Percentiles rank a stretch among this genome's conserved stretches.
Evolutionary conservation across 2,329 filamentous ascomycete genomes (phyloP).

Genomic region (Moelleriella libera): DNA sequence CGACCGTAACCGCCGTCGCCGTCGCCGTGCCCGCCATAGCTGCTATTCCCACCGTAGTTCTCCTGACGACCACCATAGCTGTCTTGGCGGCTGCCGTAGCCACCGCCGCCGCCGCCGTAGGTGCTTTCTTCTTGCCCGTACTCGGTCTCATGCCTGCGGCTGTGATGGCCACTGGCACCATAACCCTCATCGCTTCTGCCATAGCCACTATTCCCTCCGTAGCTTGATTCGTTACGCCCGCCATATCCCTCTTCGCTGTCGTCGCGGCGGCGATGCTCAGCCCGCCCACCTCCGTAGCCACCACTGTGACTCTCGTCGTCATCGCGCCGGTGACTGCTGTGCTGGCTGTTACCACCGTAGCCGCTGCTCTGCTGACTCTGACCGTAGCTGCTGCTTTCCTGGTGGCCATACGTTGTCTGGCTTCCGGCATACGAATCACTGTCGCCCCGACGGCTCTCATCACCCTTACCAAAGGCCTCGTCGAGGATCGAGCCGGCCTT

Average conservation of each 20-base stretch:
- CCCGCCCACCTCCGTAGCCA: slow-evolving; percentile 1
- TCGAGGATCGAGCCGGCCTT: slow-evolving; percentile 55
- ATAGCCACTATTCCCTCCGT: slow-evolving; percentile 2
- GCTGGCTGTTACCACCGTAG: slow-evolving; percentile 39
- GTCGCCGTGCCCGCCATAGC: slow-evolving; percentile 10
- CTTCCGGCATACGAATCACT: slow-evolving; percentile 47
- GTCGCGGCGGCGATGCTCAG: slow-evolving; percentile 1
- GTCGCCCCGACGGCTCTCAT: slow-evolving; percentile 38
- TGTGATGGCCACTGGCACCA: slow-evolving; percentile 7
- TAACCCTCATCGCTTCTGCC: slow-evolving; percentile 8
- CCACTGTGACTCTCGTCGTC: slow-evolving; percentile 11
- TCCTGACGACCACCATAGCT: slow-evolving; percentile 12
- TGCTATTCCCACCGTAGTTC: slow-evolving; percentile 7
- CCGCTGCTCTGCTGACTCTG: slow-evolving; percentile 45
- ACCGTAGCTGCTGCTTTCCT: slow-evolving; percentile 37
- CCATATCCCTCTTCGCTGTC: slow-evolving; percentile 1
- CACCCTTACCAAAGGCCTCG: slow-evolving; percentile 40
- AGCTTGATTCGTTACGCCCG: slow-evolving; percentile 1
- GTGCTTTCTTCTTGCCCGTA: slow-evolving; percentile 11
- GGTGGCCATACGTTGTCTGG: slow-evolving; percentile 46
- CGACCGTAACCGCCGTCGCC: slow-evolving; percentile 5
- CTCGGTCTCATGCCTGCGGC: slow-evolving; percentile 7
- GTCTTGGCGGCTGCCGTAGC: slow-evolving; percentile 8
- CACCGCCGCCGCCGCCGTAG: slow-evolving; percentile 9
- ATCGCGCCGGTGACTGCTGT: slow-evolving; percentile 17